phyloP scores from a whole-genome alignment of 2,329 filamentous ascomycete species.

The Westerdykella sp. region DNA sequence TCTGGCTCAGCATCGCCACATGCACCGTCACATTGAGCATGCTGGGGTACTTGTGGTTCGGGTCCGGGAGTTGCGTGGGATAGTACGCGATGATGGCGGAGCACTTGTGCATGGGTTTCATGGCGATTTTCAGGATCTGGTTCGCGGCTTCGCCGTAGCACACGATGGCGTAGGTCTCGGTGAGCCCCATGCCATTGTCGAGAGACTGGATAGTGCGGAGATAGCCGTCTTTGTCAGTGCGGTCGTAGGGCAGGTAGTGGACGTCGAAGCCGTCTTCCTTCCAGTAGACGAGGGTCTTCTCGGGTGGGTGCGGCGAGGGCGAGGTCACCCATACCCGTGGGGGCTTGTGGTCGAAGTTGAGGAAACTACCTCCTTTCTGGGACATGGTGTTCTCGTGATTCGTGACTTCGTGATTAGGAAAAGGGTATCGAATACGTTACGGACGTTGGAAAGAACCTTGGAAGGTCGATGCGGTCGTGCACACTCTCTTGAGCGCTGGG shows the following conservation, averaged over 20 bases:
- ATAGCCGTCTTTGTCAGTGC: slow-evolving; percentile 24
- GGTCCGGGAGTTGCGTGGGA: slow-evolving; percentile 33
- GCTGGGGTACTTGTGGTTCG: slow-evolving; percentile 35
- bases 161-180: slow-evolving; percentile 31
- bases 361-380: slow-evolving; percentile 13
- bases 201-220: slow-evolving; percentile 30
- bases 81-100: slow-evolving; percentile 41
- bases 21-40: slow-evolving; percentile 38
- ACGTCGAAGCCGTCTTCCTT: slow-evolving; percentile 41
- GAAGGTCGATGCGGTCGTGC: too few relatives aligned
- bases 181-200: slow-evolving; percentile 35
- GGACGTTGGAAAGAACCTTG: too few relatives aligned
- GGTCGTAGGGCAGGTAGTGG: slow-evolving; percentile 33
- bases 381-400: too few relatives aligned
- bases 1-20: slow-evolving; percentile 34
- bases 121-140: slow-evolving; percentile 35
- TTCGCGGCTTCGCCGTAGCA: slow-evolving; percentile 40
- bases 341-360: slow-evolving; percentile 33
- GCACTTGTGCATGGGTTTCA: slow-evolving; percentile 38
- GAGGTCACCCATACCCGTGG: slow-evolving; percentile 38
- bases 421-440: too few relatives aligned
- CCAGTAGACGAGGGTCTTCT: slow-evolving; percentile 35
- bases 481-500: too few relatives aligned
- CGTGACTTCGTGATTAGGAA: too few relatives aligned
- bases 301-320: slow-evolving; percentile 34